Evolutionary conservation across 805 yeast genomes (phyloP).

Genomic region (Torulaspora microellipsoides): DNA sequence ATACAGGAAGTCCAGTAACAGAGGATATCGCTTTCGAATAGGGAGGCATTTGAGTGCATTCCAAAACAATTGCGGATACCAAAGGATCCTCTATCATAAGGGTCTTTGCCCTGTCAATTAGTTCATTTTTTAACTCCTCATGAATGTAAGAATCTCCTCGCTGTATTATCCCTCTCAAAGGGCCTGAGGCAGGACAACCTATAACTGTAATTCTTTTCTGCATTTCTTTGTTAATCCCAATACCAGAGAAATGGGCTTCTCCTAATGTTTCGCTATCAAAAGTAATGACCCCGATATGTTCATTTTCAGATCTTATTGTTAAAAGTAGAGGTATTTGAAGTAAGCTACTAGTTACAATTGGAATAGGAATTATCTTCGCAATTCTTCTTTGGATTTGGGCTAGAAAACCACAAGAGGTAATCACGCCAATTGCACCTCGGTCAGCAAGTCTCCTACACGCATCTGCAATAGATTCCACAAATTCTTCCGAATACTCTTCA

Average conservation of each 20-base stretch:
- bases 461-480: conserved; percentile 27
- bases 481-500: conserved; percentile 23
- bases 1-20: conserved; percentile 31
- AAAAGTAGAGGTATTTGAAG: conserved; percentile 32
- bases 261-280: conserved; percentile 29
- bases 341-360: conserved; percentile 34
- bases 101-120: conserved; percentile 22
- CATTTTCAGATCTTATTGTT: conserved; percentile 16
- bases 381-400: conserved; percentile 31
- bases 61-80: conserved; percentile 33
- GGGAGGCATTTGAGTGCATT: conserved; percentile 39
- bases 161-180: conserved; percentile 26
- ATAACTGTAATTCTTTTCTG: conserved; percentile 17
- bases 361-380: conserved; percentile 24
- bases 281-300: conserved; percentile 32
- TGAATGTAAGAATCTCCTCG: conserved; percentile 25
- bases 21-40: conserved; percentile 28
- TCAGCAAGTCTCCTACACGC: conserved; percentile 26
- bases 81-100: conserved; percentile 20
- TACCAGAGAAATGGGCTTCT: conserved; percentile 29
- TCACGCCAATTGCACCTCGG: conserved; percentile 34
- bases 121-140: conserved; percentile 27
- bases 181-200: conserved; percentile 24
- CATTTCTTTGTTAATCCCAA: conserved; percentile 28
- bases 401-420: conserved; percentile 37